Percentiles rank a stretch among this genome's conserved stretches.
phyloP scores from a whole-genome alignment of 1,284 basidiomycete species.

The Leccinum variabile region DNA sequence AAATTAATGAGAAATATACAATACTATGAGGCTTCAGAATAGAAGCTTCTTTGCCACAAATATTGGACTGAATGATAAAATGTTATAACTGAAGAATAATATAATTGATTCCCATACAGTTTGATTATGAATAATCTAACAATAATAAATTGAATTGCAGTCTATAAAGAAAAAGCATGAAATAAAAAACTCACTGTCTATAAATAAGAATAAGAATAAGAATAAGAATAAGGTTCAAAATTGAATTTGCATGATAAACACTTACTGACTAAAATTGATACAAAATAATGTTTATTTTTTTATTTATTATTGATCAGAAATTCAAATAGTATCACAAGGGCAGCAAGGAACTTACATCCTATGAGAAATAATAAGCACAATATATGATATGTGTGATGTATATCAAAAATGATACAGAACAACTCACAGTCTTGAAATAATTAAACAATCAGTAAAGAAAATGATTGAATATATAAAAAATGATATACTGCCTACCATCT shows the following conservation, averaged over 20 bases:
- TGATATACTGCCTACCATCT: no score
- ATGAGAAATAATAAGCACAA: not conserved
- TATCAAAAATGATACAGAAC: no score
- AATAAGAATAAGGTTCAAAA: not conserved
- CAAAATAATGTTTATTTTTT: not conserved
- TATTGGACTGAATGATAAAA: not conserved
- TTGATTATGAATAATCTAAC: not conserved
- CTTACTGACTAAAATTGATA: not conserved
- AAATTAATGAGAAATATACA: not conserved
- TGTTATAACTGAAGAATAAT: not conserved
- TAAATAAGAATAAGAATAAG: not conserved
- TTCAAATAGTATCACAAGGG: rapidly evolving
- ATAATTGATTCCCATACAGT: not conserved
- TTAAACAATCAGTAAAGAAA: no score
- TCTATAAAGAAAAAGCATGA: not conserved
- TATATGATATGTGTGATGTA: not conserved
- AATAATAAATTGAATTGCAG: not conserved
- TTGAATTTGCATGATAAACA: not conserved
- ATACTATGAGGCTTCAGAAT: not conserved
- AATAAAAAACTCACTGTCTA: not conserved
- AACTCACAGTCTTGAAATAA: no score
- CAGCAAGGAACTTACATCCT: not conserved
- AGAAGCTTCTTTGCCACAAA: rapidly evolving
- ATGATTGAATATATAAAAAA: no score
- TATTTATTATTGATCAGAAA: not conserved